Percentiles rank a stretch among this genome's conserved stretches.
Conservation (phyloP, 164 flowering plant species). For the Magnolia officinalis region DNA sequence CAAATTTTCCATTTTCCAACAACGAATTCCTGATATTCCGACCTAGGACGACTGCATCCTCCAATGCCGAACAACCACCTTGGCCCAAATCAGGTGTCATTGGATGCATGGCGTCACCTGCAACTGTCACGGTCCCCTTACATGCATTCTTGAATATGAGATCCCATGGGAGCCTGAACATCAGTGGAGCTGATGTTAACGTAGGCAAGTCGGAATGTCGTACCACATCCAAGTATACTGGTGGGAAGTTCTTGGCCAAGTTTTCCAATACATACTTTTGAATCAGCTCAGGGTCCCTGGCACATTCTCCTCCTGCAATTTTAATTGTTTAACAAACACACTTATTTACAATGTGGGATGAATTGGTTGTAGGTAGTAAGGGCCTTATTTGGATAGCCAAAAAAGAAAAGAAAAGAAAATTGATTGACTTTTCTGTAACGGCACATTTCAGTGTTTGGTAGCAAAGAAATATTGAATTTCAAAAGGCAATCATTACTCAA, state of each 20-base stretch:
- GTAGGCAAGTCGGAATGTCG: slow-evolving; percentile 17
- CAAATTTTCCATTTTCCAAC: slow-evolving; percentile 1
- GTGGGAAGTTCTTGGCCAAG: slow-evolving; percentile 19
- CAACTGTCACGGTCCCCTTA: slow-evolving; percentile 30
- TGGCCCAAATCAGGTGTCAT: slow-evolving; percentile 51
- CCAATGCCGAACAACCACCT: slow-evolving; percentile 41
- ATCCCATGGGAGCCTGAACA: slow-evolving; percentile 39
- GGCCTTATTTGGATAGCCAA: background rate
- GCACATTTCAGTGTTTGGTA: too few species aligned
- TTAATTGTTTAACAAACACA: too few species aligned
- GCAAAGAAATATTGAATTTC: too few species aligned
- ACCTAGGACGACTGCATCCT: slow-evolving; percentile 41
- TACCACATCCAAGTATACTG: slow-evolving; percentile 17
- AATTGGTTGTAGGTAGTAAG: background rate
- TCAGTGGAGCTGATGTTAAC: slow-evolving; percentile 27
- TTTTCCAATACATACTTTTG: slow-evolving; percentile 18
- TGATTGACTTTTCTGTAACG: too few species aligned
- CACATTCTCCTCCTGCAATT: background rate
- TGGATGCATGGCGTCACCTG: slow-evolving; percentile 56
- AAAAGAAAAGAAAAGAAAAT: background rate
- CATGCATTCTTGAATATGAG: slow-evolving; percentile 21
- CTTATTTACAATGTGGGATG: too few species aligned
- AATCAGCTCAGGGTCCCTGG: slow-evolving; percentile 17
- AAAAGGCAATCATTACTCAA: too few species aligned
- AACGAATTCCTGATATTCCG: slow-evolving; percentile 26